phyloP scores from a whole-genome alignment of 2,329 filamentous ascomycete genomes.

The Calonectria pseudoturangicola region DNA sequence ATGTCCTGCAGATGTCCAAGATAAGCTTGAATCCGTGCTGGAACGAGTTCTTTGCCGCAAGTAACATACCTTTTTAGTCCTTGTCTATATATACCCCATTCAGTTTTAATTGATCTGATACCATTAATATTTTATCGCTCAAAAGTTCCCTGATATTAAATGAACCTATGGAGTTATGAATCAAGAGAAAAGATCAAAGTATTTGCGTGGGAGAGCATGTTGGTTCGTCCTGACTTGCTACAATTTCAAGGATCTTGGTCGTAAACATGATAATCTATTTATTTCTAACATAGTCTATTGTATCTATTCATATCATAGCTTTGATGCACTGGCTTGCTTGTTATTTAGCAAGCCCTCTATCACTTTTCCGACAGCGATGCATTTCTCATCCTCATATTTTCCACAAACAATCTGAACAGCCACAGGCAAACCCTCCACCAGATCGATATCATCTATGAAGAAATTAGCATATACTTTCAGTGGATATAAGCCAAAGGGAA shows the following conservation, averaged over 20 bases:
- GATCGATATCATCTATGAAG: conserved; percentile 34
- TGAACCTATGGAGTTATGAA: too few species aligned
- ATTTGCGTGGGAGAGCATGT: too few species aligned
- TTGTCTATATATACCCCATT: neutral
- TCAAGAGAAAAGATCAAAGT: too few species aligned
- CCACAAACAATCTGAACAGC: conserved; percentile 35
- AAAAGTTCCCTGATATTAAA: neutral
- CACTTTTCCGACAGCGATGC: conserved; percentile 40
- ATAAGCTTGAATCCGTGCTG: conserved; percentile 1
- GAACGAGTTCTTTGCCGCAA: neutral
- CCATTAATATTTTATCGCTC: neutral
- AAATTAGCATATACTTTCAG: neutral
- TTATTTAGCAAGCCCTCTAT: conserved; percentile 18
- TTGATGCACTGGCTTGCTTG: neutral
- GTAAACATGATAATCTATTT: neutral
- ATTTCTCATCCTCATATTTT: conserved; percentile 39
- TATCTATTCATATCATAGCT: neutral
- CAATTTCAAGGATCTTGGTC: neutral
- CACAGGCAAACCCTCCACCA: conserved; percentile 37
- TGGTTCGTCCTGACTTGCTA: too few species aligned
- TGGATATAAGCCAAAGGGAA: neutral
- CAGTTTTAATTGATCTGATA: neutral
- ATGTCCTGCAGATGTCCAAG: neutral
- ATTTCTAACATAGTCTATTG: too few species aligned
- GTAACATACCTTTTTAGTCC: neutral